Percentiles rank a stretch among this genome's conserved stretches.
phyloP scores from a whole-genome alignment of 495 filamentous ascomycete genomes.

The Aspergillus homomorphus region DNA sequence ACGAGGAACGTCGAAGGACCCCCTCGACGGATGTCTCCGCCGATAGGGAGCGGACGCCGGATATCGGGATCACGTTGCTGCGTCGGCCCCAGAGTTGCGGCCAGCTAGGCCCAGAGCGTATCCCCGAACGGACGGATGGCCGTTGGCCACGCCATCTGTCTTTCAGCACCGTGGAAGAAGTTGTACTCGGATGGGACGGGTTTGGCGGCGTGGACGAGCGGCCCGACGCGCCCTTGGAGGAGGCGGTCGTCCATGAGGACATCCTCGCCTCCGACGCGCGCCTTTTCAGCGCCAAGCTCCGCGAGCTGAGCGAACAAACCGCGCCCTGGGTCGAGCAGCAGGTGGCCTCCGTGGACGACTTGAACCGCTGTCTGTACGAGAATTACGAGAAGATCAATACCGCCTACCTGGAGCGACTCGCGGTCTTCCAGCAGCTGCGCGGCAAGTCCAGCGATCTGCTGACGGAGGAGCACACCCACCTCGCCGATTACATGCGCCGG shows the following conservation, averaged over 20 bases:
- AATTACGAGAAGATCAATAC: conserved; percentile 65
- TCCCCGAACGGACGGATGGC: conserved; percentile 23
- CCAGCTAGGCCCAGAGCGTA: conserved; percentile 28
- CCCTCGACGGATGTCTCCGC: conserved; percentile 37
- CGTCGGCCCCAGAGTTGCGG: conserved; percentile 46
- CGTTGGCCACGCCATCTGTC: conserved; percentile 78
- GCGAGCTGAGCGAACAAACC: conserved; percentile 44
- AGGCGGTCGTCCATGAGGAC: conserved; percentile 45
- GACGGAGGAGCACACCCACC: conserved; percentile 58
- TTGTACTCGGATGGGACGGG: conserved; percentile 67
- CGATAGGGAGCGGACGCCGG: conserved; percentile 28
- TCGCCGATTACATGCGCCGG: conserved; percentile 74
- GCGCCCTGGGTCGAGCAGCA: conserved; percentile 66
- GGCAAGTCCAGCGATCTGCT: conserved; percentile 65
- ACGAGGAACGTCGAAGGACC: conserved; percentile 31
- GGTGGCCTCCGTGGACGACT: conserved; percentile 56
- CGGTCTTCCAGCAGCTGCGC: conserved; percentile 61
- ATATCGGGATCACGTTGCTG: conserved; percentile 34
- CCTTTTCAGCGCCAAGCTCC: conserved; percentile 54
- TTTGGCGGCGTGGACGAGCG: conserved; percentile 33
- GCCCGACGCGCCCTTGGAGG: conserved; percentile 31
- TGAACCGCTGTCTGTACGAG: conserved; percentile 58
- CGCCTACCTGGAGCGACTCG: conserved; percentile 63
- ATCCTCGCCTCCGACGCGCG: conserved; percentile 58
- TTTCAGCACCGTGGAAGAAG: conserved; percentile 87